Percentiles rank a stretch among this genome's conserved stretches.
phyloP scores from a whole-genome alignment of 1,139 yeast genomes.

The Arxiozyma heterogenica region DNA sequence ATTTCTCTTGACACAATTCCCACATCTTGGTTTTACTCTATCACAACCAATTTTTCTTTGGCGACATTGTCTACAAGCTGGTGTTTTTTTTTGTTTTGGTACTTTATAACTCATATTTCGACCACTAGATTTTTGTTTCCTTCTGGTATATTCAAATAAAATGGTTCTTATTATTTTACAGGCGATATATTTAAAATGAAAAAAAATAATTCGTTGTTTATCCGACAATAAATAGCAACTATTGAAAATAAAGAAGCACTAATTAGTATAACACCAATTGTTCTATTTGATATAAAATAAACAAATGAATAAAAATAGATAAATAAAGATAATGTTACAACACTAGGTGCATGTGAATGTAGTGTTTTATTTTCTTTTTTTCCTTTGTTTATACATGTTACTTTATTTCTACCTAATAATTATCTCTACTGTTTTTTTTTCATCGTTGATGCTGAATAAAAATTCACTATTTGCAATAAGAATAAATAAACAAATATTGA shows the following conservation, averaged over 20 bases:
- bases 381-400: no score
- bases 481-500: neutral
- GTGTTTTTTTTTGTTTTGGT: slow-evolving; percentile 22
- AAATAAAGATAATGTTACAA: neutral
- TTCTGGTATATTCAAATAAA: no score
- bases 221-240: neutral
- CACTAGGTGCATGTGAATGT: neutral
- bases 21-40: slow-evolving; percentile 47
- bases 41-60: slow-evolving; percentile 49
- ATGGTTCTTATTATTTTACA: no score
- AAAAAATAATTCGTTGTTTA: neutral
- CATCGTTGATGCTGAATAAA: neutral
- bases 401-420: no score
- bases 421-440: no score
- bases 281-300: neutral
- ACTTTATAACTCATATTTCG: neutral
- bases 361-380: neutral
- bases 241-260: neutral
- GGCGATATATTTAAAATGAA: neutral
- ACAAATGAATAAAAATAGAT: neutral
- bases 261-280: no score
- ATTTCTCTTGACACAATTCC: slow-evolving; percentile 37
- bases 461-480: neutral
- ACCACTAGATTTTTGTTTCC: slow-evolving; percentile 7
- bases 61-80: slow-evolving; percentile 42